phyloP scores from a whole-genome alignment of 306 rosid genomes.

The Fagus sylvatica region DNA sequence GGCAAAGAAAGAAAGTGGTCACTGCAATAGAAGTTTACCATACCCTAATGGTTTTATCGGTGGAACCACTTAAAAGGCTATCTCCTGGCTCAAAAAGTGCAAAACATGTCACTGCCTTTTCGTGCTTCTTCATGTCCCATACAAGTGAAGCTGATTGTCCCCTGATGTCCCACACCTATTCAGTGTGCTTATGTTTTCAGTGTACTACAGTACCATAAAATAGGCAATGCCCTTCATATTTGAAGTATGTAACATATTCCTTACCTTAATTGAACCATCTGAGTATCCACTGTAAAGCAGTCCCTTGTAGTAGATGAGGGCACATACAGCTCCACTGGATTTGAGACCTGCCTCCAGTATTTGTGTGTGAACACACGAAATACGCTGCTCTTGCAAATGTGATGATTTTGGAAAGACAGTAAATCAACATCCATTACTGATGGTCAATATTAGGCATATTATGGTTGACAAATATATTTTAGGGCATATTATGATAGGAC shows the following conservation, averaged over 20 bases:
- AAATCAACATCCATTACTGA: conserved; percentile 4
- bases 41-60: conserved; percentile 85
- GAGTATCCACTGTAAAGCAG: conserved; percentile 72
- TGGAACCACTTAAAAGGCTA: conserved; percentile 73
- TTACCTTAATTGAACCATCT: conserved; percentile 77
- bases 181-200: conserved; percentile 3
- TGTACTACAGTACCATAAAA: conserved; percentile 12
- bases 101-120: conserved; percentile 70
- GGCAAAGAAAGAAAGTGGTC: conserved; percentile 25
- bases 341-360: conserved; percentile 63
- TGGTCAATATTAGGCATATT: background rate
- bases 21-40: conserved; percentile 16
- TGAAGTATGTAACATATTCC: conserved; percentile 4
- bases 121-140: conserved; percentile 72
- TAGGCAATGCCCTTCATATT: conserved; percentile 2
- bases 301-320: conserved; percentile 82
- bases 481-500: background rate
- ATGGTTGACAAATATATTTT: background rate
- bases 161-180: conserved; percentile 74
- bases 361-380: conserved; percentile 84
- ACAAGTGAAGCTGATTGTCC: conserved; percentile 72
- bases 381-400: conserved; percentile 67
- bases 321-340: conserved; percentile 55
- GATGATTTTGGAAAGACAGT: conserved; percentile 30
- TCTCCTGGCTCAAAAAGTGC: conserved; percentile 59